Base-by-base conservation (phyloP, 148 eudicot species). In the Rhododendron ovatum region DNA sequence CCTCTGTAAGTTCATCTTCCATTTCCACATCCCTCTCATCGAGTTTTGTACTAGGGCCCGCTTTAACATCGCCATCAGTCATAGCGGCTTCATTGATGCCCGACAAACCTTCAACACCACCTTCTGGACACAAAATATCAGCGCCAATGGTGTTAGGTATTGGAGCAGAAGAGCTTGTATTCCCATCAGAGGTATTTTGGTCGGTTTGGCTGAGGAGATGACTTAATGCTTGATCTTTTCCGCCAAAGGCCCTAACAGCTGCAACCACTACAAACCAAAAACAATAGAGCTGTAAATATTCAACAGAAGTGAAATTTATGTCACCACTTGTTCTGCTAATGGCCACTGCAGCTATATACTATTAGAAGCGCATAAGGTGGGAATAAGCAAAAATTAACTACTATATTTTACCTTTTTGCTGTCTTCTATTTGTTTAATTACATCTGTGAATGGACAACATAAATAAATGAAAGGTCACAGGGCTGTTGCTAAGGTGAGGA, bases 11-110 rank as follows among this genome's bases (percentile, higher is more conserved):
- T 85, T 92, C 95, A 51, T 91, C 89, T 89, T 96, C 99, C 92
- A 95, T 95, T 90, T 95, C 98, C 55, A 84, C 87, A 84, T 96
- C 99, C 80, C 96, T 90, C 26, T 89, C 90, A 85, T 89, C 91
- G 13, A 26, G 85, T 63, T 87, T 78, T 9, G 33, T 65, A 84
- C 86, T 87, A 50, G 90, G 82, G 35, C 74, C 88, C 2, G 22
- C 76, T 65, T 80, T 89, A 61, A 82, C 86, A 41, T 80, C 89
- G 7, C 80, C 89, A 35, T 76, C 90, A 9, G 48, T 85, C 85
- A 35, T 78, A 41, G 86, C 75, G 48, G 45, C 77, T 45, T 28
- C 82, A 43, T 18, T 53, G 81, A 24, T 7, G 12, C 84, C 81
- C 0, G 87, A 86, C 17, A 83, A 61, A 71, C 84, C 83, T 89